phyloP scores from a whole-genome alignment of 768 basidiomycete genomes.

The Lentinula lateritia region DNA sequence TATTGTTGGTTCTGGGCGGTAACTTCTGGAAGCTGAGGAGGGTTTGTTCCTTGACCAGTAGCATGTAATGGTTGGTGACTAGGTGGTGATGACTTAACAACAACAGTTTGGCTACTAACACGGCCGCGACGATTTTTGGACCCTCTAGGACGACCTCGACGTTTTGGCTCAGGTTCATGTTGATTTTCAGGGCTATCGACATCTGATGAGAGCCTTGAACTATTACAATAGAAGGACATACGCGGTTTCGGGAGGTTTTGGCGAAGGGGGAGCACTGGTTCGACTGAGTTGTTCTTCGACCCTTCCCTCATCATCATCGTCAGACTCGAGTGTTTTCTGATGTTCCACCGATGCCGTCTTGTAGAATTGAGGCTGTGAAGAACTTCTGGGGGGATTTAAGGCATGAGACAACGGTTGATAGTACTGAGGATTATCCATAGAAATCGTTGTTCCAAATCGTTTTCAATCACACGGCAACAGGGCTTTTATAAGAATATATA shows the following conservation, averaged over 20 bases:
- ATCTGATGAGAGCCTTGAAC: background rate
- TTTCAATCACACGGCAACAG: background rate
- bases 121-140: constrained; percentile 66
- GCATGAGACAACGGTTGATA: constrained; percentile 81
- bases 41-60: constrained; percentile 6
- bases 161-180: constrained; percentile 45
- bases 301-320: constrained; percentile 71
- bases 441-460: background rate
- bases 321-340: constrained; percentile 56
- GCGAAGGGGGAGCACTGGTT: constrained; percentile 31
- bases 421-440: constrained; percentile 69
- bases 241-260: constrained; percentile 20
- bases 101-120: constrained; percentile 21
- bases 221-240: background rate
- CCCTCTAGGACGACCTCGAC: constrained; percentile 73
- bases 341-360: constrained; percentile 37
- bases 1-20: constrained; percentile 70
- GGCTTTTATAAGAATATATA: background rate
- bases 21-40: constrained; percentile 29
- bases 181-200: background rate
- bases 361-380: constrained; percentile 6
- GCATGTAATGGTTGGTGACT: background rate
- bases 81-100: background rate
- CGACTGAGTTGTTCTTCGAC: constrained; percentile 62
- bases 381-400: constrained; percentile 47